Conservation (phyloP, 2,329 filamentous ascomycete genomes). For the Mycosphaerella arachidis region DNA sequence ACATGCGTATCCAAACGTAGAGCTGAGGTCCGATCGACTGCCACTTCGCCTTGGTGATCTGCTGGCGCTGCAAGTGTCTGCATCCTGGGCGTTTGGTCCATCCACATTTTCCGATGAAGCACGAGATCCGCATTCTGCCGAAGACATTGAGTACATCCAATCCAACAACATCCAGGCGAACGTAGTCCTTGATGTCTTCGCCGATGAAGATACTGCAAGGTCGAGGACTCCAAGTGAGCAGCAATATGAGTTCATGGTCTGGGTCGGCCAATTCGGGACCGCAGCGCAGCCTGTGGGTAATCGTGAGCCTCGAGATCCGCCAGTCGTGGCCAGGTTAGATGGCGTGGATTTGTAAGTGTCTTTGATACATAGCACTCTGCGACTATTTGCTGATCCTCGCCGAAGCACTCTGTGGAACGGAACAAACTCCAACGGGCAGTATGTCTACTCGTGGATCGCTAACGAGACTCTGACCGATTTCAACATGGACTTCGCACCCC, state of each 20-base stretch:
- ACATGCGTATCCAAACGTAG: slow-evolving; percentile 16
- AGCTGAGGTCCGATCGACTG: slow-evolving; percentile 12
- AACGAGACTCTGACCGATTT: slow-evolving; percentile 15
- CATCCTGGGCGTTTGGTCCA: slow-evolving; percentile 15
- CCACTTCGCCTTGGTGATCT: slow-evolving; percentile 10
- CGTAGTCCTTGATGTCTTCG: slow-evolving; percentile 18
- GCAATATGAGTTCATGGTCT: slow-evolving; percentile 21
- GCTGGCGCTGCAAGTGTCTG: slow-evolving; percentile 7
- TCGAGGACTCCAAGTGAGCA: slow-evolving; percentile 12
- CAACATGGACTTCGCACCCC: slow-evolving; percentile 16
- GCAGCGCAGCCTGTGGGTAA: slow-evolving; percentile 16
- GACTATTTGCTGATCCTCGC: neutral
- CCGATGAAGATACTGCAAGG: slow-evolving; percentile 13
- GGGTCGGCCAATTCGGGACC: slow-evolving; percentile 17
- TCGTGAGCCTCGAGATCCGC: slow-evolving; percentile 7
- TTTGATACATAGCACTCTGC: neutral
- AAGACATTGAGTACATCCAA: slow-evolving; percentile 4
- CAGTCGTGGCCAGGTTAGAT: slow-evolving; percentile 7
- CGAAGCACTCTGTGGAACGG: slow-evolving; percentile 16
- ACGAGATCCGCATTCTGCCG: slow-evolving; percentile 10
- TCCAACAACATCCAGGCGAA: slow-evolving; percentile 14
- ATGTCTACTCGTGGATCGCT: slow-evolving; percentile 18
- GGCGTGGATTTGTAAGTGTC: slow-evolving; percentile 12
- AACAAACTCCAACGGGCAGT: slow-evolving; percentile 15
- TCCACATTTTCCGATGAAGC: slow-evolving; percentile 5